These are phyloP conservation scores for Blastobotrys ciferrii DNA, from an alignment of 1,139 yeast genomes.

Conservation along the genomic window DNA sequence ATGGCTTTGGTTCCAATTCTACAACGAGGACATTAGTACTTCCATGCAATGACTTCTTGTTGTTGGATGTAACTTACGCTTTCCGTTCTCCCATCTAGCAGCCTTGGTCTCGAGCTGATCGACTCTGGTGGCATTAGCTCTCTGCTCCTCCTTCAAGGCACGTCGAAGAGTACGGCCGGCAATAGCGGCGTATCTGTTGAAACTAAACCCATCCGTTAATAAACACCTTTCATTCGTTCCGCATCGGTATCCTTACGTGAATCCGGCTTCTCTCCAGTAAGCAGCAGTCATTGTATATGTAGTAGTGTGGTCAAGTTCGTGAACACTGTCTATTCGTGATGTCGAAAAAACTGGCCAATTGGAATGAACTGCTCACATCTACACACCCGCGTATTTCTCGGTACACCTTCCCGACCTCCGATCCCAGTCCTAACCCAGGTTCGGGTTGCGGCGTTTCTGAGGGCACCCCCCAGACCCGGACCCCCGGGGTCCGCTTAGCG, in stretches of 20 bases:
- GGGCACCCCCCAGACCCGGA: neutral
- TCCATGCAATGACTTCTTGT: neutral
- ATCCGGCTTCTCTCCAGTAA: conserved; percentile 34
- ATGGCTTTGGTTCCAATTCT: conserved; percentile 26
- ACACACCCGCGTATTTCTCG: neutral
- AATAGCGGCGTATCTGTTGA: conserved; percentile 87
- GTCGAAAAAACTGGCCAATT: conserved; percentile 6
- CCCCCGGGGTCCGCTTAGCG: conserved; percentile 5
- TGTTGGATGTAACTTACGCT: conserved; percentile 35
- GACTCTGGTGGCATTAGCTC: conserved; percentile 74
- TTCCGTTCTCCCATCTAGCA: conserved; percentile 72
- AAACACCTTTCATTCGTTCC: too few species aligned
- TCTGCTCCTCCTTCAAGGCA: conserved; percentile 84
- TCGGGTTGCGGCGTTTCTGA: too few species aligned
- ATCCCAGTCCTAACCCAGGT: neutral
- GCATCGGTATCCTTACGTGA: conserved; percentile 35
- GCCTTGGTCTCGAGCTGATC: conserved; percentile 73
- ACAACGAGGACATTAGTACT: conserved; percentile 7
- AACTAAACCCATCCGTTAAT: conserved; percentile 39
- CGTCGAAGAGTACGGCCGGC: conserved; percentile 88
- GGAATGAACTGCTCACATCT: conserved; percentile 1
- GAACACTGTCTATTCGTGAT: neutral
- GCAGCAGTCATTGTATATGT: conserved; percentile 26
- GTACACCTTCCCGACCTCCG: neutral
- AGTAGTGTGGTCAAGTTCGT: conserved; percentile 5